These are phyloP conservation scores for Leucoagaricus sp. DNA, from an alignment of 1,284 basidiomycete species.

Conservation along the genomic window DNA sequence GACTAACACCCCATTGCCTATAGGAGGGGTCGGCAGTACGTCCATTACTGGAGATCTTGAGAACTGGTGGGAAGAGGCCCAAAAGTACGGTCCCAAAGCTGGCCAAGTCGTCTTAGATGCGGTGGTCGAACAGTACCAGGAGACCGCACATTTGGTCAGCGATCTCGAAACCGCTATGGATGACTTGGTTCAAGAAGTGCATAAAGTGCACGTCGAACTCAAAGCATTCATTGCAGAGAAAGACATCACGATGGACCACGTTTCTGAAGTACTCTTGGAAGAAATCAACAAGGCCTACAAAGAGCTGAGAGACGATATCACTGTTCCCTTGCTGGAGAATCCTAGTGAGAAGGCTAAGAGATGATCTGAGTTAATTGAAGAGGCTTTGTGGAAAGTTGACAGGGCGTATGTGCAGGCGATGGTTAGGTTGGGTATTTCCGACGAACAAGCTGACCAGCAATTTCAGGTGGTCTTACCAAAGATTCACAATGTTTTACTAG, in stretches of 20 bases:
- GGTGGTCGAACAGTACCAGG: not conserved
- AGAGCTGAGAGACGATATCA: constrained; percentile 23
- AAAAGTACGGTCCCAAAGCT: not conserved
- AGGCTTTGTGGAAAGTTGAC: constrained; percentile 24
- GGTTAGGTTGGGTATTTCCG: constrained; percentile 19
- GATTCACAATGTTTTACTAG: constrained; percentile 21
- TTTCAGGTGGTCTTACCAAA: constrained; percentile 23
- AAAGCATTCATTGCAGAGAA: not conserved
- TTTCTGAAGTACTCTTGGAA: constrained; percentile 20
- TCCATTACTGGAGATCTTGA: not conserved
- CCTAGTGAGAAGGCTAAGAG: constrained; percentile 24
- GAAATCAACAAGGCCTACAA: constrained; percentile 21
- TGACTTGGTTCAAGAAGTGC: constrained; percentile 3
- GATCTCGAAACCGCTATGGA: not conserved
- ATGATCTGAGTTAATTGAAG: constrained; percentile 18
- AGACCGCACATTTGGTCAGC: not conserved
- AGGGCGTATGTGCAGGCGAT: constrained; percentile 23
- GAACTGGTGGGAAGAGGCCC: not conserved
- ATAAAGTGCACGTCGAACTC: not conserved
- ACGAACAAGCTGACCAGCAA: constrained; percentile 20
- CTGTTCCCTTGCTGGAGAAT: constrained; percentile 24
- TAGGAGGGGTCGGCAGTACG: not conserved
- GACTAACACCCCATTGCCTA: not conserved
- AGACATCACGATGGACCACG: constrained; percentile 16
- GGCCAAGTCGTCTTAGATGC: not conserved